phyloP scores from a whole-genome alignment of 2,329 filamentous ascomycete genomes.

The Exophiala sideris region DNA sequence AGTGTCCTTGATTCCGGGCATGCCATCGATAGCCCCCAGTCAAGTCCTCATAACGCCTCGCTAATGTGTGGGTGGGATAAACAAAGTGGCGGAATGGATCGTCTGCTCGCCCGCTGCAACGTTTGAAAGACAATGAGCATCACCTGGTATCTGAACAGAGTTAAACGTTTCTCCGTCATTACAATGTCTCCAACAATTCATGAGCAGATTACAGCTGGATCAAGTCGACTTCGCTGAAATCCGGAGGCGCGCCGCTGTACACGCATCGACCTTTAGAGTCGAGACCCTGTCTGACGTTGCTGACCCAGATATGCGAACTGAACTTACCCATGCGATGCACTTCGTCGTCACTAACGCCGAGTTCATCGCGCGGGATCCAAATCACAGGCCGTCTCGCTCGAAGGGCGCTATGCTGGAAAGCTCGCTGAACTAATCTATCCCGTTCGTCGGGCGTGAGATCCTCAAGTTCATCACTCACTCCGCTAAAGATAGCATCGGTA shows the following conservation, averaged over 20 bases:
- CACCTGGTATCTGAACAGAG: too few relatives aligned
- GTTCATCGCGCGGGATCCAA: slow-evolving; percentile 88
- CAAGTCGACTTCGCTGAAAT: slow-evolving; percentile 83
- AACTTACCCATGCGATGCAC: slow-evolving; percentile 72
- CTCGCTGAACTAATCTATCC: slow-evolving; percentile 77
- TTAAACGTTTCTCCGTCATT: too few relatives aligned
- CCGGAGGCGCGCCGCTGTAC: slow-evolving; percentile 79
- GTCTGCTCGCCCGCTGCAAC: too few relatives aligned
- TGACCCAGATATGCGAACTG: slow-evolving; percentile 80
- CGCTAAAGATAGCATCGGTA: slow-evolving; percentile 78
- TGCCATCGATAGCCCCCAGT: too few relatives aligned
- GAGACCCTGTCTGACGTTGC: slow-evolving; percentile 84
- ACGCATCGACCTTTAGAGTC: slow-evolving; percentile 80
- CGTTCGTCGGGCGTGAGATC: slow-evolving; percentile 88
- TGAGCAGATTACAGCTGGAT: slow-evolving; percentile 62
- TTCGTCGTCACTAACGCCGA: slow-evolving; percentile 91
- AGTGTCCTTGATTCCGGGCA: too few relatives aligned
- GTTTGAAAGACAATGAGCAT: too few relatives aligned
- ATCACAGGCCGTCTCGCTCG: slow-evolving; percentile 80
- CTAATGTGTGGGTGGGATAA: too few relatives aligned
- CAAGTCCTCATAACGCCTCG: too few relatives aligned
- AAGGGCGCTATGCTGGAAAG: slow-evolving; percentile 86
- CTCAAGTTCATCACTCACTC: slow-evolving; percentile 88
- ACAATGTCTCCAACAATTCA: too few relatives aligned
- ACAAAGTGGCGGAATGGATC: too few relatives aligned